A percentile compares a stretch with the other conserved stretches of the same genome.
phyloP scores from a whole-genome alignment of 148 eudicot species.

The Fagopyrum tataricum region DNA sequence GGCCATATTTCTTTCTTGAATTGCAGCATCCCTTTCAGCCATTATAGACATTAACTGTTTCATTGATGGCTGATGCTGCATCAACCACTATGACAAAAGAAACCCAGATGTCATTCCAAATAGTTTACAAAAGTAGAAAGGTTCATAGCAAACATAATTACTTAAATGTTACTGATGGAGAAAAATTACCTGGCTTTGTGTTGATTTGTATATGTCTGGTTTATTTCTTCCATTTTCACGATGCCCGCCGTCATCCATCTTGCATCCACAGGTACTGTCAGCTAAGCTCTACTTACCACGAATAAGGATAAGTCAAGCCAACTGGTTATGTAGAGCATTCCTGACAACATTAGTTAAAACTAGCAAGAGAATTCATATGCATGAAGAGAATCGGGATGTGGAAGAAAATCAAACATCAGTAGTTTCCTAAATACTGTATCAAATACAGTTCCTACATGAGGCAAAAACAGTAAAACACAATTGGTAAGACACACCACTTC shows the following conservation, averaged over 20 bases:
- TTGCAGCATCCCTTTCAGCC: slow-evolving; percentile 94
- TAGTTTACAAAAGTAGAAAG: slow-evolving; percentile 5
- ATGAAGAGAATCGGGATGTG: not conserved
- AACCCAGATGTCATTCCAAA: not conserved
- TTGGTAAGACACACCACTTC: not conserved
- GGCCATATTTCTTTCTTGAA: slow-evolving; percentile 90
- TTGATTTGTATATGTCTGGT: slow-evolving; percentile 45
- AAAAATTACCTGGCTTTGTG: slow-evolving; percentile 77
- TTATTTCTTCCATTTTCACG: slow-evolving; percentile 87
- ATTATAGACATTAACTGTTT: slow-evolving; percentile 92
- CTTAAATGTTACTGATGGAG: not conserved
- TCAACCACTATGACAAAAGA: slow-evolving; percentile 56
- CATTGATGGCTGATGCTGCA: slow-evolving; percentile 98
- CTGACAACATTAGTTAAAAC: not conserved
- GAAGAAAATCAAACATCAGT: not conserved
- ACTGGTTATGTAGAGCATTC: slow-evolving; percentile 5
- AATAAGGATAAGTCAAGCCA: not conserved
- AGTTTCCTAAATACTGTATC: not conserved
- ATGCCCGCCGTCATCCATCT: slow-evolving; percentile 77
- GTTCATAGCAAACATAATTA: not conserved
- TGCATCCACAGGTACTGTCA: slow-evolving; percentile 9
- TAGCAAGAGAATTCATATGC: not conserved
- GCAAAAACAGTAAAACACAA: not conserved
- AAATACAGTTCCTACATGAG: not conserved
- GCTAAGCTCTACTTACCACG: not conserved